Conservation (phyloP, 345 rosid species). For the Citrus unshiu region DNA sequence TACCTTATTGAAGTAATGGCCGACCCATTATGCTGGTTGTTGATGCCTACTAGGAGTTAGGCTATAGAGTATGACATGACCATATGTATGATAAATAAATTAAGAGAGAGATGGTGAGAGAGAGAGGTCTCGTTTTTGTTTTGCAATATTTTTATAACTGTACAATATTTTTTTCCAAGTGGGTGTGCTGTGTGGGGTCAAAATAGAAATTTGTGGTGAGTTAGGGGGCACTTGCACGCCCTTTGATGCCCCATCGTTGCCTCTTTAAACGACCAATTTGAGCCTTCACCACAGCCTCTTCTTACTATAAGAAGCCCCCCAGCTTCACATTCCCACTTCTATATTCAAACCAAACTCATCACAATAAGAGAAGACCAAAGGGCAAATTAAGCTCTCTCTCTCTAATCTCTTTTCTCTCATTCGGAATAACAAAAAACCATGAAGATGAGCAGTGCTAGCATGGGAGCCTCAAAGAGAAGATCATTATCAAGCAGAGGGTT, state of each 20-base stretch:
- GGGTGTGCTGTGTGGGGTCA: conserved; percentile 30
- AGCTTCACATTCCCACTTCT: conserved; percentile 10
- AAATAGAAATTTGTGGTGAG: conserved; percentile 41
- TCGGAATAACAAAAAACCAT: conserved; percentile 12
- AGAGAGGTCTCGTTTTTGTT: not conserved
- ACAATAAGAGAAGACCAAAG: not conserved
- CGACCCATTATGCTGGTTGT: conserved; percentile 44
- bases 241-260: conserved; percentile 64
- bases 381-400: not conserved
- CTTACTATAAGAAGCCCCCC: conserved; percentile 38
- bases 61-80: conserved; percentile 29
- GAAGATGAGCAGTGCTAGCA: conserved; percentile 51
- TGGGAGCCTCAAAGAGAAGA: conserved; percentile 68
- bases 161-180: conserved; percentile 12
- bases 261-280: conserved; percentile 53
- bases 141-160: not conserved
- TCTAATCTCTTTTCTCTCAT: not conserved
- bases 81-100: not conserved
- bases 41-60: conserved; percentile 27
- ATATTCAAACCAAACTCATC: conserved; percentile 16
- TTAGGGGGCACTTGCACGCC: conserved; percentile 61
- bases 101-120: conserved; percentile 17
- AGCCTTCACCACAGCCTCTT: conserved; percentile 31
- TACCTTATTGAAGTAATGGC: conserved; percentile 28
- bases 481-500: conserved; percentile 53